Evolutionary conservation across 176 grass and related monocot species (phyloP).

Genomic region (Oryza officinalis): DNA sequence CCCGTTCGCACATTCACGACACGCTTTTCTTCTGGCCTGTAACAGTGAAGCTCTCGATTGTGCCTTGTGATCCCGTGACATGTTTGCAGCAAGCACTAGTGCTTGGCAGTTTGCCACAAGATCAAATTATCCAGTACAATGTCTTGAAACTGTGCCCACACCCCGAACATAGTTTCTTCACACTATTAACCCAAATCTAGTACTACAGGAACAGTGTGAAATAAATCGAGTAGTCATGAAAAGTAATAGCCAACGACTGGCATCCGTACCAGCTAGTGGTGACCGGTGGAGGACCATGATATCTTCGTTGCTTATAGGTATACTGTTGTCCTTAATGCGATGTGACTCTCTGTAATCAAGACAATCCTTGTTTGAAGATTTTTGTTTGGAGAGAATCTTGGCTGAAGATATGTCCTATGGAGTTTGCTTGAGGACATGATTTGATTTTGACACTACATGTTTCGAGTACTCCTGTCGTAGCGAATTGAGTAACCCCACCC

Average conservation of each 20-base stretch:
- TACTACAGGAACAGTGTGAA: background rate
- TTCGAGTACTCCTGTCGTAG: background rate
- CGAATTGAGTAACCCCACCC: slow-evolving; percentile 17
- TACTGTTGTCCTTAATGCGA: background rate
- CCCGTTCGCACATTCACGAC: background rate
- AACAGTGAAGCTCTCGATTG: slow-evolving; percentile 13
- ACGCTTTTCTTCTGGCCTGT: background rate
- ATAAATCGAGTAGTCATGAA: background rate
- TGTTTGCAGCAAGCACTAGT: background rate
- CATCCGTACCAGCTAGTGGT: background rate
- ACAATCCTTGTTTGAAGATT: slow-evolving; percentile 13
- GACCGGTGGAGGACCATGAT: background rate
- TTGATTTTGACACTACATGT: slow-evolving; percentile 37
- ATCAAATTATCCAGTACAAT: slow-evolving; percentile 13
- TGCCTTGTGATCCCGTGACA: slow-evolving; percentile 1
- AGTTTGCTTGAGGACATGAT: slow-evolving; percentile 25
- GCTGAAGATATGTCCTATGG: slow-evolving; percentile 20
- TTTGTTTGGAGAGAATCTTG: slow-evolving; percentile 27
- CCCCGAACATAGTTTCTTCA: background rate
- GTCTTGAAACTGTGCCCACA: slow-evolving; percentile 7
- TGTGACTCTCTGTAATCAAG: background rate
- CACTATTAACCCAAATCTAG: background rate
- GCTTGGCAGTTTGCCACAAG: background rate
- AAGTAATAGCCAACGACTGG: background rate
- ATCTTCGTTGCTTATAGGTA: background rate